phyloP scores from a whole-genome alignment of 345 rosid species.

The Salix suchowensis region DNA sequence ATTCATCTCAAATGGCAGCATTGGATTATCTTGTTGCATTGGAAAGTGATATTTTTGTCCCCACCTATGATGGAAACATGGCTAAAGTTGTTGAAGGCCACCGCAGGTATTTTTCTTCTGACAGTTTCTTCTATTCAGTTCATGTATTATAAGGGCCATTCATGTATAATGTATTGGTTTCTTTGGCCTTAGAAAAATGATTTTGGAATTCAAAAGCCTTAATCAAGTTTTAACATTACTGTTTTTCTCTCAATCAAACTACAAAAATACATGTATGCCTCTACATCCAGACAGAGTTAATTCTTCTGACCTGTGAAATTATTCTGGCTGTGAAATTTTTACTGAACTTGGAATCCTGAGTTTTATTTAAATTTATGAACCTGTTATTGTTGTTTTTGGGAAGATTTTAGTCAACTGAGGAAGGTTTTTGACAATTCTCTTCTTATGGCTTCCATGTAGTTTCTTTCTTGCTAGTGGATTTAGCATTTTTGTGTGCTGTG shows the following conservation, averaged over 20 bases:
- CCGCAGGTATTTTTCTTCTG: slow-evolving; percentile 53
- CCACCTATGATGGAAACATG: slow-evolving; percentile 98
- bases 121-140: neutral
- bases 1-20: slow-evolving; percentile 91
- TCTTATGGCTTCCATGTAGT: neutral
- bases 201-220: slow-evolving; percentile 11
- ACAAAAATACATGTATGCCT: slow-evolving; percentile 8
- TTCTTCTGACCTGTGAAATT: neutral
- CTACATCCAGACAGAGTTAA: neutral
- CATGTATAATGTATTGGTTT: neutral
- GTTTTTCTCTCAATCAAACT: slow-evolving; percentile 1
- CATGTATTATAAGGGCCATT: neutral
- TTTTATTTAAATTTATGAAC: neutral
- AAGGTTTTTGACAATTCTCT: neutral
- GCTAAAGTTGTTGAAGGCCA: slow-evolving; percentile 99
- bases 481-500: neutral
- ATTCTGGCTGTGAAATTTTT: slow-evolving; percentile 6
- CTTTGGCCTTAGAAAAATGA: slow-evolving; percentile 16
- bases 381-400: neutral
- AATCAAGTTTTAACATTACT: neutral
- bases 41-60: slow-evolving; percentile 93
- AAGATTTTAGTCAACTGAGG: neutral
- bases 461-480: neutral
- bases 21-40: slow-evolving; percentile 88
- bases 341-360: neutral